These are phyloP conservation scores for Actinidia arguta DNA, from an alignment of 179 eudicot species.

Conservation along the genomic window DNA sequence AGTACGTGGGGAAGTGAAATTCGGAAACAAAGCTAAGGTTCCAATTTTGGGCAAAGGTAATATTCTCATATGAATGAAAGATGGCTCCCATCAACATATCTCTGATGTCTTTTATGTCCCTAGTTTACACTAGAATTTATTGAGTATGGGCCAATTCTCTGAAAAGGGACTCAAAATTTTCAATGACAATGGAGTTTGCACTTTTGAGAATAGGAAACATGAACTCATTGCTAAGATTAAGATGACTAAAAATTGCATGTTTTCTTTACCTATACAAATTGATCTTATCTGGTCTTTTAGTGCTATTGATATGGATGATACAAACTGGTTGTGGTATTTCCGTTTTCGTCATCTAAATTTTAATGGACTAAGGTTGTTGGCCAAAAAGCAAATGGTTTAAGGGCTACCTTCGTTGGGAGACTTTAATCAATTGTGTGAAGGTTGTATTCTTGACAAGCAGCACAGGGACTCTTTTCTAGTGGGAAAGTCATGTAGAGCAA, in stretches of 20 bases:
- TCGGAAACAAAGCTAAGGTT: background rate
- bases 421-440: conserved; percentile 21
- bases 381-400: conserved; percentile 12
- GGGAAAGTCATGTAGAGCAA: conserved; percentile 11
- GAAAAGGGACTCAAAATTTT: conserved; percentile 6
- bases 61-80: conserved; percentile 8
- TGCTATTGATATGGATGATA: conserved; percentile 12
- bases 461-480: conserved; percentile 8
- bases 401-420: conserved; percentile 12
- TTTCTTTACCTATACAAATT: conserved; percentile 14
- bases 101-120: conserved; percentile 21
- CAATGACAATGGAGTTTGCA: conserved; percentile 17
- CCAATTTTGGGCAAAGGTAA: conserved; percentile 16
- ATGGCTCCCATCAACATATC: conserved; percentile 7
- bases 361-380: background rate
- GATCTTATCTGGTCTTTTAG: conserved; percentile 13
- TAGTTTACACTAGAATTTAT: conserved; percentile 7
- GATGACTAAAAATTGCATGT: conserved; percentile 13
- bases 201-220: conserved; percentile 1
- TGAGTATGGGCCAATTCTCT: background rate
- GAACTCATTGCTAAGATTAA: conserved; percentile 6
- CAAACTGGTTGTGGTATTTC: conserved; percentile 18
- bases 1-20: background rate
- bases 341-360: conserved; percentile 24
- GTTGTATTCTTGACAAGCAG: conserved; percentile 12